A percentile compares a stretch with the other conserved stretches of the same genome.
Conservation (phyloP, 139 green algal genomes). For the Chlamydomonas sp. region DNA sequence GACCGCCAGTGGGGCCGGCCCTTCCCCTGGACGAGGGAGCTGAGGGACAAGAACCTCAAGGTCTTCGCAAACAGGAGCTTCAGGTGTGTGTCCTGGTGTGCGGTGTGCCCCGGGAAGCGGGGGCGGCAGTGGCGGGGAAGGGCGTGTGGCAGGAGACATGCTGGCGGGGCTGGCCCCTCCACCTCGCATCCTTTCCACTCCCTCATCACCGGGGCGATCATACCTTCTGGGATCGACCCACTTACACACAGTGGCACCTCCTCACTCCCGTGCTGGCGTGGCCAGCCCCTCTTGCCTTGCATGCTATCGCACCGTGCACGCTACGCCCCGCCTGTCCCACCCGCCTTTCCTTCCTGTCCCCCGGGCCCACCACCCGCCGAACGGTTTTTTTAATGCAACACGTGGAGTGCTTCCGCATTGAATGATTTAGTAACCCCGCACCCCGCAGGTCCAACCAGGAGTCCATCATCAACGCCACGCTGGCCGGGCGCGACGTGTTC, state of each 20-base stretch:
- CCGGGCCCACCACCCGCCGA: too few relatives aligned
- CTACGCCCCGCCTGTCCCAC: too few relatives aligned
- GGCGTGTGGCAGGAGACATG: background rate
- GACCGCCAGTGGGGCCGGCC: constrained; percentile 27
- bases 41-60: constrained; percentile 23
- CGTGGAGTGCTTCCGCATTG: too few relatives aligned
- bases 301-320: too few relatives aligned
- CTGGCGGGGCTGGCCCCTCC: background rate
- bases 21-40: constrained; percentile 24
- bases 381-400: too few relatives aligned
- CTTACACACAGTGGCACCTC: too few relatives aligned
- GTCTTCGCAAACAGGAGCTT: constrained; percentile 52
- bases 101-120: background rate
- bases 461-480: constrained; percentile 78
- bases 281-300: too few relatives aligned
- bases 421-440: background rate
- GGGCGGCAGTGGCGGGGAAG: background rate
- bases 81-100: constrained; percentile 21
- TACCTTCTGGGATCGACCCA: too few relatives aligned
- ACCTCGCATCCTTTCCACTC: too few relatives aligned
- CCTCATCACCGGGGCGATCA: too few relatives aligned
- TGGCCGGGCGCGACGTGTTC: constrained; percentile 83
- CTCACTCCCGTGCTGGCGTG: too few relatives aligned
- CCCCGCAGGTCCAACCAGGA: constrained; percentile 65
- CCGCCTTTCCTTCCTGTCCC: too few relatives aligned